These are phyloP conservation scores for Kluyveromyces marxianus DNA, from an alignment of 1,139 yeast genomes.

Conservation along the genomic window DNA sequence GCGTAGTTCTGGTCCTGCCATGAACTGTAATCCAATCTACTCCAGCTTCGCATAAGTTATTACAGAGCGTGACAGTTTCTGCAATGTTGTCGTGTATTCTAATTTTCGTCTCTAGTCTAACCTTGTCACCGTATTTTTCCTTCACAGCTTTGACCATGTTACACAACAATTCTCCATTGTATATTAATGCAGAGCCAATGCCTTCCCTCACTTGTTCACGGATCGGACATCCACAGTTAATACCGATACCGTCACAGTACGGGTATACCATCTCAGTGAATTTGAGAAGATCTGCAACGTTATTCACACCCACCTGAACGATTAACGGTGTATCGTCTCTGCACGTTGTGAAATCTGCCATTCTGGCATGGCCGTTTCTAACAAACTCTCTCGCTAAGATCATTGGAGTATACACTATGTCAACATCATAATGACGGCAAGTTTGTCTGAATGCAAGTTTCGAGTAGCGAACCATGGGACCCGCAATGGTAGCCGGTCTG, in stretches of 20 bases:
- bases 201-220: conserved; percentile 94
- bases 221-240: conserved; percentile 97
- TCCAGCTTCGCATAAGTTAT: conserved; percentile 72
- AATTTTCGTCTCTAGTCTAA: conserved; percentile 84
- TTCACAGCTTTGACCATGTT: conserved; percentile 82
- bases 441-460: conserved; percentile 85
- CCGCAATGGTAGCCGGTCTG: conserved; percentile 49
- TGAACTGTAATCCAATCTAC: conserved; percentile 93
- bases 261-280: conserved; percentile 88
- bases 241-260: conserved; percentile 86
- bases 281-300: conserved; percentile 71
- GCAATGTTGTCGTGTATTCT: conserved; percentile 71
- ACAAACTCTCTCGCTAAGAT: conserved; percentile 92
- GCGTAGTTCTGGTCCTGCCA: conserved; percentile 78
- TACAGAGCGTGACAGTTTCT: conserved; percentile 68
- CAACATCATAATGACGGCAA: conserved; percentile 65
- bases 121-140: conserved; percentile 53
- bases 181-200: conserved; percentile 92
- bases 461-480: conserved; percentile 97
- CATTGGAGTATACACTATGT: conserved; percentile 93
- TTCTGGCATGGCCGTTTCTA: conserved; percentile 70
- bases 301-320: conserved; percentile 88
- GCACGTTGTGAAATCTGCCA: conserved; percentile 81
- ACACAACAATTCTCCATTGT: conserved; percentile 72
- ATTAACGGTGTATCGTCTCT: conserved; percentile 58